Conservation (phyloP, 768 basidiomycete genomes). For the Pisolithus albus region DNA sequence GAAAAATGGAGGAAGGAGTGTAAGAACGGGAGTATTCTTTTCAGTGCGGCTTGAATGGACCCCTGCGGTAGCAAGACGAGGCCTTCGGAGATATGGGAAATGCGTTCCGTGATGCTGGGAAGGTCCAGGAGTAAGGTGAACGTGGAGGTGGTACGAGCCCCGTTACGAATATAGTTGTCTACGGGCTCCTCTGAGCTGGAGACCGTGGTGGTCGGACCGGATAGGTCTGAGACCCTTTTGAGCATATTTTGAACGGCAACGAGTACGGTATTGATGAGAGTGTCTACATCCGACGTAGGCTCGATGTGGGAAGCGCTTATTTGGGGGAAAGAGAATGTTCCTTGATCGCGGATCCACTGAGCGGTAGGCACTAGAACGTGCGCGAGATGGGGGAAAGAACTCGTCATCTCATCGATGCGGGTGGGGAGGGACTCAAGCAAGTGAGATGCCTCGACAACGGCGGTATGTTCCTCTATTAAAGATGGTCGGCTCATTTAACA, state of each 20-base stretch:
- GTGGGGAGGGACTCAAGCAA: conserved; percentile 18
- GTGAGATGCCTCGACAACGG: conserved; percentile 23
- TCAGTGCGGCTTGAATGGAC: conserved; percentile 30
- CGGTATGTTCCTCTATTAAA: conserved; percentile 30
- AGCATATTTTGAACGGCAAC: conserved; percentile 59
- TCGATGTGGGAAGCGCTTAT: not conserved
- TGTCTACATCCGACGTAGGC: conserved; percentile 22
- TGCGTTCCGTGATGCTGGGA: conserved; percentile 32
- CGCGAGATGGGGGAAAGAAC: conserved; percentile 20
- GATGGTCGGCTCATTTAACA: not conserved
- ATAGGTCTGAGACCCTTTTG: conserved; percentile 29
- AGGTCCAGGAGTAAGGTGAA: conserved; percentile 47
- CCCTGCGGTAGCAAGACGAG: conserved; percentile 32
- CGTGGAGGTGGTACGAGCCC: conserved; percentile 37
- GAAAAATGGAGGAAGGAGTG: conserved; percentile 52
- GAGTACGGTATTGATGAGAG: conserved; percentile 57
- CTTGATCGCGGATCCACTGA: conserved; percentile 28
- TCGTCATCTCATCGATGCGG: conserved; percentile 21
- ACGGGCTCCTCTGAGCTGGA: conserved; percentile 24
- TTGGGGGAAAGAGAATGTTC: conserved; percentile 14
- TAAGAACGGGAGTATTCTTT: conserved; percentile 69
- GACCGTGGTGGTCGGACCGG: not conserved
- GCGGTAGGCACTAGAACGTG: conserved; percentile 23
- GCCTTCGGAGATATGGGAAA: conserved; percentile 34
- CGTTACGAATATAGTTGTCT: conserved; percentile 49